Evolutionary conservation across 805 yeast species (phyloP).

Genomic region (Zygosaccharomyces siamensis): DNA sequence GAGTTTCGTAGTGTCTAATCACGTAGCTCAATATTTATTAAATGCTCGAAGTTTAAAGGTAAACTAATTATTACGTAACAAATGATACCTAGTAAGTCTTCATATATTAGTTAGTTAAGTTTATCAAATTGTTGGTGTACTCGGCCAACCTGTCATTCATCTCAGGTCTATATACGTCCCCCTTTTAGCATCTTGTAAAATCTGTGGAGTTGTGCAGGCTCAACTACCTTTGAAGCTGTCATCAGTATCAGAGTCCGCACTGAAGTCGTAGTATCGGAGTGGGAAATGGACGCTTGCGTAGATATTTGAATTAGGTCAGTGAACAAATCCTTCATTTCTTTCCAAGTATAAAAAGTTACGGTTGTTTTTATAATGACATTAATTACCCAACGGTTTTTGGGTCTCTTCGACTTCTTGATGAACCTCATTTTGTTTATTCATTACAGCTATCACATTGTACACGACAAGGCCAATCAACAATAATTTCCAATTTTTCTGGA

Average conservation of each 20-base stretch:
- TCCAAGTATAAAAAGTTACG: not conserved
- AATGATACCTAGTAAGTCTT: not conserved
- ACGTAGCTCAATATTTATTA: not conserved
- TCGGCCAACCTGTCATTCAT: too few relatives aligned
- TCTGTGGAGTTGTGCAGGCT: too few relatives aligned
- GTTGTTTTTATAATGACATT: not conserved
- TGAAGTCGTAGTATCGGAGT: too few relatives aligned
- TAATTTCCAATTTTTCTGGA: constrained; percentile 33
- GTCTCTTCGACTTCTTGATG: constrained; percentile 2
- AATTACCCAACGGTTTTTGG: not conserved
- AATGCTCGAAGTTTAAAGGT: not conserved
- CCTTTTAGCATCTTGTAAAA: too few relatives aligned
- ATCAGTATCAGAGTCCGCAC: too few relatives aligned
- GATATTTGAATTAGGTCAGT: too few relatives aligned
- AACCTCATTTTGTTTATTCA: constrained; percentile 8
- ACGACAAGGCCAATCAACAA: constrained; percentile 26
- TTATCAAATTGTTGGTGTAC: not conserved
- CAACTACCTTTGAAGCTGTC: too few relatives aligned
- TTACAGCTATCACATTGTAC: constrained; percentile 14
- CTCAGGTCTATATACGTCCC: not conserved
- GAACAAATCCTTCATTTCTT: too few relatives aligned
- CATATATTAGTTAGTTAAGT: not conserved
- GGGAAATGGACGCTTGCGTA: too few relatives aligned
- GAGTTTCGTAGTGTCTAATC: not conserved
- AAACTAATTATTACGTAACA: not conserved